Evolutionary conservation across 352 stramenopile species (phyloP).

Genomic region (Phytophthora hibernalis): DNA sequence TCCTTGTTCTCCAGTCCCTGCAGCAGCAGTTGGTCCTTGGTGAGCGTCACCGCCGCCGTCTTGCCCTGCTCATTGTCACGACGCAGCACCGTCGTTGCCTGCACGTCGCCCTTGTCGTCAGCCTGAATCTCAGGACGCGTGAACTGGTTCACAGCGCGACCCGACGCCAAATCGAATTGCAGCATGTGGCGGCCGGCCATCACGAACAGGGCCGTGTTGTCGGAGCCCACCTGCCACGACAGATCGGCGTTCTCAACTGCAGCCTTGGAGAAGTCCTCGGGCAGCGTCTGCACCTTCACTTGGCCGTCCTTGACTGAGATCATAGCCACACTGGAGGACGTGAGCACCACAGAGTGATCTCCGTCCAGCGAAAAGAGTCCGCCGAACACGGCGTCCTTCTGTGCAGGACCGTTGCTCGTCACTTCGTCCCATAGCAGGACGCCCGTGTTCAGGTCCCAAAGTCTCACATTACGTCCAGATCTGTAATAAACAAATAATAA

Average conservation of each 20-base stretch:
- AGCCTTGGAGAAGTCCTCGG: conserved; percentile 37
- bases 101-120: conserved; percentile 37
- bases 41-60: conserved; percentile 39
- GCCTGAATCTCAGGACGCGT: conserved; percentile 41
- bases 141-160: conserved; percentile 50
- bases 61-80: conserved; percentile 45
- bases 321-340: conserved; percentile 52
- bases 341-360: conserved; percentile 60
- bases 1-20: conserved; percentile 46
- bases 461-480: conserved; percentile 58
- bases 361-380: conserved; percentile 54
- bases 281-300: conserved; percentile 51
- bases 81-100: conserved; percentile 39
- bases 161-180: conserved; percentile 47
- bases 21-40: conserved; percentile 42
- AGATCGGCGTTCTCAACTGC: conserved; percentile 22
- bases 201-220: conserved; percentile 58
- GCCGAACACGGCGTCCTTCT: conserved; percentile 38
- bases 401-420: conserved; percentile 27
- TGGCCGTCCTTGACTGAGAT: conserved; percentile 66
- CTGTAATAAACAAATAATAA: conserved; percentile 38
- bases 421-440: conserved; percentile 77
- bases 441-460: conserved; percentile 74
- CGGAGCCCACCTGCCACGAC: conserved; percentile 55
- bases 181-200: conserved; percentile 50